phyloP scores from a whole-genome alignment of 2,329 filamentous ascomycete species.

The Trichophyton benhamiae region DNA sequence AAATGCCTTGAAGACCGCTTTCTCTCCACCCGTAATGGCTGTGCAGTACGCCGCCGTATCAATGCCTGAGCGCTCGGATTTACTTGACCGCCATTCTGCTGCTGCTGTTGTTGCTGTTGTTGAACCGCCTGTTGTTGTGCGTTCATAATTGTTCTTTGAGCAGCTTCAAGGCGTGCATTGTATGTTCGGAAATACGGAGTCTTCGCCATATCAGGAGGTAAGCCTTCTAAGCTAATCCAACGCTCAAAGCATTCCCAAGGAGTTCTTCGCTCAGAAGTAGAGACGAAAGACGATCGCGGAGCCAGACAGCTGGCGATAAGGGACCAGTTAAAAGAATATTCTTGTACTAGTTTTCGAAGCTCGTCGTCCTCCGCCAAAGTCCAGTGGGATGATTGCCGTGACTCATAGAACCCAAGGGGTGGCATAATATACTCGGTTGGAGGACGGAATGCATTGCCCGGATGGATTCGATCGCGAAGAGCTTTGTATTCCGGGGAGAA shows the following conservation, averaged over 20 bases:
- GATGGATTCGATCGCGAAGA: slow-evolving; percentile 79
- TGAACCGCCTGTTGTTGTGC: slow-evolving; percentile 42
- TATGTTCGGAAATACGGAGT: slow-evolving; percentile 85
- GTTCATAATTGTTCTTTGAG: slow-evolving; percentile 46
- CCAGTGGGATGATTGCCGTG: slow-evolving; percentile 79
- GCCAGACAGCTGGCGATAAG: slow-evolving; percentile 73
- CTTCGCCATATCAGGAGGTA: slow-evolving; percentile 87
- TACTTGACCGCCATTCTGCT: slow-evolving; percentile 28
- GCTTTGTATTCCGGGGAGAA: slow-evolving; percentile 83
- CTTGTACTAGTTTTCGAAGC: slow-evolving; percentile 68
- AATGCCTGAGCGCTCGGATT: slow-evolving; percentile 42
- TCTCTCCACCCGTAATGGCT: slow-evolving; percentile 72
- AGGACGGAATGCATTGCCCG: slow-evolving; percentile 82
- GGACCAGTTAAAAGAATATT: slow-evolving; percentile 97
- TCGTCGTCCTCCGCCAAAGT: slow-evolving; percentile 82
- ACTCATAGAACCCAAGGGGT: slow-evolving; percentile 78
- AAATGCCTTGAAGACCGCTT: slow-evolving; percentile 77
- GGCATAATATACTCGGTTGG: slow-evolving; percentile 90
- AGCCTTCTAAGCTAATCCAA: slow-evolving; percentile 82
- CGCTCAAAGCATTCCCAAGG: slow-evolving; percentile 98
- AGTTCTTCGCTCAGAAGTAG: slow-evolving; percentile 76
- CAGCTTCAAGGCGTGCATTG: slow-evolving; percentile 50
- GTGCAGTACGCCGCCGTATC: slow-evolving; percentile 56
- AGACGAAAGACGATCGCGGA: slow-evolving; percentile 63
- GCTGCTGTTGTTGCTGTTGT: slow-evolving; percentile 40